Base-by-base conservation (phyloP, 345 rosid genomes). In the Alliaria petiolata region DNA sequence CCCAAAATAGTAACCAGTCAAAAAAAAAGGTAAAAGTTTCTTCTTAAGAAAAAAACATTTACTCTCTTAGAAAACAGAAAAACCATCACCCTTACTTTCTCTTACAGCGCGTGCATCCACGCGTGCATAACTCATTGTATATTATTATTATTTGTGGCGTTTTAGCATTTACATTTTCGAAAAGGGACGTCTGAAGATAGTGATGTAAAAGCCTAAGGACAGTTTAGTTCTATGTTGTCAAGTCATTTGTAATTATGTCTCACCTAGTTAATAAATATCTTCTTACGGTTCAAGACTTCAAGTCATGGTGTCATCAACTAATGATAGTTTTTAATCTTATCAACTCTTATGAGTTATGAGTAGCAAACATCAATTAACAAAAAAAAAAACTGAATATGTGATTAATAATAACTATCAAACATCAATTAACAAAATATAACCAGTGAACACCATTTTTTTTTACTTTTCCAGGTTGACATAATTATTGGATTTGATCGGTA, bases 1-100 rank as follows among this genome's bases (percentile, higher is more conserved):
- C 78, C 78, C 56, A 50, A 62, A 75, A 75, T 75, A 75, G 70
- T 75, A 67, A 75, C 67, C 69, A 69, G 79, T 69, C 57, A 68
- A 52, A 61, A 20, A n/a, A 58, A 17, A 31, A 44, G 15, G 58
- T 67, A 75, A 61, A 75, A 52, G 30, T 60, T 43, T 74, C 65
- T 51, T 66, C 35, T 40, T 66, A 30, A 40, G 28, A 74, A 38
- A 28, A 22, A 49, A 57, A 59, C 54, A 59, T 59, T 57, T 55
- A 72, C 64, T 72, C 64, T 42, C 61, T 47, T 36, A 8, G 0
- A 50, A 36, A n/a, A n/a, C 40, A 15, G 16, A 22, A 59, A 26
- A 30, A 8, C 2, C 11, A 39, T 4, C 13, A 46, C 28, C 26
- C 62, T 40, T 19, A 52, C 76, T 49, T 9, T 71, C 33, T 9